phyloP scores from a whole-genome alignment of 345 rosid genomes.

The Eucalyptus curtisii region DNA sequence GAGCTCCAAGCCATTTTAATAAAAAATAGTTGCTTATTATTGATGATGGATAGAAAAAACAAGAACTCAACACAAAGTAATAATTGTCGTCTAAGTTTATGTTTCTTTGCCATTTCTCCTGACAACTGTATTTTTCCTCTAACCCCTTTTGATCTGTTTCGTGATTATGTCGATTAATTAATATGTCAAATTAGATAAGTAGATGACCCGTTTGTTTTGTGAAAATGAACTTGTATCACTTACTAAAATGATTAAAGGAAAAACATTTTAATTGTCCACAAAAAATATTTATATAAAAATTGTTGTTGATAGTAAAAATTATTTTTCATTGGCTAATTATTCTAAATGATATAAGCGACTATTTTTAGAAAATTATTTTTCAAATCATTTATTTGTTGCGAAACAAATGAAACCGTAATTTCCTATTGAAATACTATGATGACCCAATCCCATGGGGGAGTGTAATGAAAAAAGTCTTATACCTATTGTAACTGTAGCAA shows the following conservation, averaged over 20 bases:
- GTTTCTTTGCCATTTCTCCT: background rate
- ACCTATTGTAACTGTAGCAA: too few relatives aligned
- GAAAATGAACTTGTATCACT: background rate
- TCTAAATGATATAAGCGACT: too few relatives aligned
- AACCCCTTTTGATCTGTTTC: background rate
- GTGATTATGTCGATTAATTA: background rate
- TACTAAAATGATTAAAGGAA: background rate
- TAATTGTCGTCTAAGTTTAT: background rate
- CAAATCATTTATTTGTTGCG: too few relatives aligned
- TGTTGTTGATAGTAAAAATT: too few relatives aligned
- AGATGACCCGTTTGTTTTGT: background rate
- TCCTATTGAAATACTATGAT: background rate
- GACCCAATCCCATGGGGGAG: too few relatives aligned
- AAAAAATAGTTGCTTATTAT: background rate
- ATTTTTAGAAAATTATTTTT: too few relatives aligned
- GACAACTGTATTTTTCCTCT: background rate
- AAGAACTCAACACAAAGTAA: background rate
- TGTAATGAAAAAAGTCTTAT: too few relatives aligned
- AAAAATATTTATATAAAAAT: too few relatives aligned
- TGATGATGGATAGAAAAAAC: background rate
- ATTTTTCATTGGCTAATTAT: too few relatives aligned
- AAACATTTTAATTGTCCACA: too few relatives aligned
- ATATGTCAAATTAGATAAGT: background rate
- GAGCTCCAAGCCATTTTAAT: background rate
- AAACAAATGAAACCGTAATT: background rate